Evolutionary conservation across 148 eudicot genomes (phyloP), one percentile per base, ranked within the genome.

Genomic region (Tetragonia tetragonoides): DNA sequence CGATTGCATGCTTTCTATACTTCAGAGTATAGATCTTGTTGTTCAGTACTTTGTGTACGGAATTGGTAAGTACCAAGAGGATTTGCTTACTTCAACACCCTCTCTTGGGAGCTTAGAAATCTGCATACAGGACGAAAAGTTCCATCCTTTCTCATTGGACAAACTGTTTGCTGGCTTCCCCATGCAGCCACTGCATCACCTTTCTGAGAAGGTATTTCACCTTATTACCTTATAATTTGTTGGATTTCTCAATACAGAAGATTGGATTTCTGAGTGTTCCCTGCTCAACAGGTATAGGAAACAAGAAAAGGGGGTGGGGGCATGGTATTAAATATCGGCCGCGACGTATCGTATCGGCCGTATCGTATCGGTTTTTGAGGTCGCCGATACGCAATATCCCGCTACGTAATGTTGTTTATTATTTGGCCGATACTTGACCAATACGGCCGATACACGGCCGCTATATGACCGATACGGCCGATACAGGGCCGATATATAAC

Each of bases 161-260:
- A 92, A 89, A 87, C 84, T 95, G 65, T 95, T 91, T 84, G 88
- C 84, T 84, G 81, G 82, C 64, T 93, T 92, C 75, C 99, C 99
- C 64, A 81, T 92, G 83, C 86, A 80, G 47, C 79, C 85, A 49
- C 64, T 66, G 21, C 84, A 87, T 69, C 81, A 87, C 66, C 83
- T 87, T 74, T 85, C 98, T 51, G 88, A 82, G 71, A 91, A 92
- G 98, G 98, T 95, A 88, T 62, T 37, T 66, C 72, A 70, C 51
- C 28, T 79, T 39, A 44, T 15, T 7, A 71, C 4, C 37, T 11
- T 44, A 11, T 44, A 11, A 5, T 44, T 37, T 70, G 24, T 39
- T 78, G 61, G 44, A 11, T 53, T 38, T 23, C 59, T 16, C 17
- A 0, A 6, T 6, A 46, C 10, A 10, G 53, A 49, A 49, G 53